Evolutionary conservation across 345 rosid genomes (phyloP).

Genomic region (Syzygium grande): DNA sequence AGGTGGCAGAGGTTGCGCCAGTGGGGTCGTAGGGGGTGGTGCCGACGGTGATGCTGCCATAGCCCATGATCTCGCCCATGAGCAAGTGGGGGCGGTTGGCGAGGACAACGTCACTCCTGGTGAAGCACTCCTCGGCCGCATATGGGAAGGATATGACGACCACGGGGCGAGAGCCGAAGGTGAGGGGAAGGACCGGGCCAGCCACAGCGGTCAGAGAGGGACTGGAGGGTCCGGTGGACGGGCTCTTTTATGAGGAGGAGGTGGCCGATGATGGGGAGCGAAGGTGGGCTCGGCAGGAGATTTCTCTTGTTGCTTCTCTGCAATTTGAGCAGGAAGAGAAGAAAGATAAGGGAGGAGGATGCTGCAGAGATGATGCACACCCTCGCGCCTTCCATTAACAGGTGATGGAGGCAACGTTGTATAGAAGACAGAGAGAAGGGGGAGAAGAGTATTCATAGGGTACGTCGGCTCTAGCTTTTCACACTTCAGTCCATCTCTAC

Average conservation of each 20-base stretch:
- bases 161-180: conserved; percentile 11
- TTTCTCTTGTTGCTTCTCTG: not conserved
- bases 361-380: no score
- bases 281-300: conserved; percentile 11
- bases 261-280: conserved; percentile 15
- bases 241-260: conserved; percentile 17
- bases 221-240: conserved; percentile 11
- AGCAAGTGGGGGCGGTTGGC: not conserved
- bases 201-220: conserved; percentile 2
- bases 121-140: conserved; percentile 22
- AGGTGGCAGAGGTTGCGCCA: conserved; percentile 35
- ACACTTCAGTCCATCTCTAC: no score
- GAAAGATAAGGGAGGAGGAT: not conserved
- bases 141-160: conserved; percentile 16
- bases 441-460: no score
- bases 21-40: conserved; percentile 24
- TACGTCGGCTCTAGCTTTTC: no score
- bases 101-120: conserved; percentile 16
- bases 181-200: conserved; percentile 8
- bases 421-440: no score
- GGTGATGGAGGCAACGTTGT: not conserved
- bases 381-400: no score
- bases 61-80: not conserved
- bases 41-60: conserved; percentile 12
- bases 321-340: not conserved